Evolutionary conservation across 495 filamentous ascomycete species (phyloP).

Genomic region (Pseudoneurospora amorphoporcata): DNA sequence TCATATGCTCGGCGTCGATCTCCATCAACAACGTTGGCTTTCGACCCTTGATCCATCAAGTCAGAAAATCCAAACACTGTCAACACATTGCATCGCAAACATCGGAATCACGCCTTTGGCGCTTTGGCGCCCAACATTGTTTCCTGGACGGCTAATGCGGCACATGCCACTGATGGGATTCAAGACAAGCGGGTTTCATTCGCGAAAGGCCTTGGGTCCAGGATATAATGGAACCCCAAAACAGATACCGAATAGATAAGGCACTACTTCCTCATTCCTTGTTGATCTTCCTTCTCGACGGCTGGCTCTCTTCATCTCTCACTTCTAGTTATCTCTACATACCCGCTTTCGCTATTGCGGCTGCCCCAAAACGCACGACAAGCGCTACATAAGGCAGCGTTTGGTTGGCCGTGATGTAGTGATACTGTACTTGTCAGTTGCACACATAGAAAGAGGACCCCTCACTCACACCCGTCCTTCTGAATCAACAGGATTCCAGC

Average conservation of each 20-base stretch:
- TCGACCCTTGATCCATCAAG: neutral
- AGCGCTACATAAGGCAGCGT: neutral
- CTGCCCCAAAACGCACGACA: neutral
- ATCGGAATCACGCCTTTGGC: neutral
- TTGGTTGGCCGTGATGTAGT: neutral
- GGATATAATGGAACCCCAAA: neutral
- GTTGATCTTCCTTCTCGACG: neutral
- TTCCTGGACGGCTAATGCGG: neutral
- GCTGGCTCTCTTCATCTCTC: neutral
- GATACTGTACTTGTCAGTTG: neutral
- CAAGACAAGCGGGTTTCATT: neutral
- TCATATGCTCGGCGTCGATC: neutral
- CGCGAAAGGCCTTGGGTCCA: neutral
- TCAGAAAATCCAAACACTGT: neutral
- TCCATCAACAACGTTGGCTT: neutral
- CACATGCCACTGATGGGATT: neutral
- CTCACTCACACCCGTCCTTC: neutral
- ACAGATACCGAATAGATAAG: neutral
- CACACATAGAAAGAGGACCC: neutral
- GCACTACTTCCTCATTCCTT: neutral
- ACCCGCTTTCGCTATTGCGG: neutral
- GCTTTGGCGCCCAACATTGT: neutral
- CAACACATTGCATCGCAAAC: neutral
- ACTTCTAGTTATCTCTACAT: neutral
- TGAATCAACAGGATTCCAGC: neutral